These are phyloP conservation scores for Zymoseptoria tritici DNA, from an alignment of 2,329 filamentous ascomycete species.

Conservation along the genomic window DNA sequence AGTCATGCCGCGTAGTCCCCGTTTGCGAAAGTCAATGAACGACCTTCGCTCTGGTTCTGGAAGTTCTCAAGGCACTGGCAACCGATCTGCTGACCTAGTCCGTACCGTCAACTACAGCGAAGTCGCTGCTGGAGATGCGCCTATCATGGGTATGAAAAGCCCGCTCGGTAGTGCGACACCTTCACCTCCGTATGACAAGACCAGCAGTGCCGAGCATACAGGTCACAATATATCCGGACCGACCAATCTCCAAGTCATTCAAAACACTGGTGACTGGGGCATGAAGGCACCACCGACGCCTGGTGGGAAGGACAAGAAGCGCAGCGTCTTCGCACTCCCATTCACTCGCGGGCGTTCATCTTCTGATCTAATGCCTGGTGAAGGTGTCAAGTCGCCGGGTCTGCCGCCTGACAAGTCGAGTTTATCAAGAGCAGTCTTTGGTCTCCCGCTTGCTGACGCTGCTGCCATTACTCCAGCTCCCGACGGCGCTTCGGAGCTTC, in stretches of 20 bases:
- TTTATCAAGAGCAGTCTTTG: constrained; percentile 58
- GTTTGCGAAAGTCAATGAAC: constrained; percentile 32
- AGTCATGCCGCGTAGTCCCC: constrained; percentile 24
- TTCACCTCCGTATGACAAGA: constrained; percentile 30
- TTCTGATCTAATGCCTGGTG: constrained; percentile 49
- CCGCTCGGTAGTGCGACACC: constrained; percentile 21
- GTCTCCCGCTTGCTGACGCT: constrained; percentile 75
- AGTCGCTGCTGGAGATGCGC: constrained; percentile 51
- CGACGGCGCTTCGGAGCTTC: constrained; percentile 67
- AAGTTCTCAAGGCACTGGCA: constrained; percentile 2
- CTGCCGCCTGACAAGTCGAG: constrained; percentile 19
- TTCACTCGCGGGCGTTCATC: constrained; percentile 61
- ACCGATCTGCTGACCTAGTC: constrained; percentile 18
- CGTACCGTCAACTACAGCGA: constrained; percentile 47
- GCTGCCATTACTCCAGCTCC: constrained; percentile 70
- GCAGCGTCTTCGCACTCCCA: constrained; percentile 48
- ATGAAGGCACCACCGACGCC: constrained; percentile 54
- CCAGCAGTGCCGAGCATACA: constrained; percentile 21
- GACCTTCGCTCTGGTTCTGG: constrained; percentile 24
- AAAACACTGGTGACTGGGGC: constrained; percentile 79
- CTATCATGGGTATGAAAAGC: constrained; percentile 39
- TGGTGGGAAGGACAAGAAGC: constrained; percentile 71
- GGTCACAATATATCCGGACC: constrained; percentile 66
- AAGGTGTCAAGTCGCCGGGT: constrained; percentile 17
- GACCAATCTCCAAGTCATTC: constrained; percentile 75